Evolutionary conservation across 192 early-diverging fungal species (phyloP), one percentile per base, ranked within the genome.

Genomic region (Geosiphon pyriformis): DNA sequence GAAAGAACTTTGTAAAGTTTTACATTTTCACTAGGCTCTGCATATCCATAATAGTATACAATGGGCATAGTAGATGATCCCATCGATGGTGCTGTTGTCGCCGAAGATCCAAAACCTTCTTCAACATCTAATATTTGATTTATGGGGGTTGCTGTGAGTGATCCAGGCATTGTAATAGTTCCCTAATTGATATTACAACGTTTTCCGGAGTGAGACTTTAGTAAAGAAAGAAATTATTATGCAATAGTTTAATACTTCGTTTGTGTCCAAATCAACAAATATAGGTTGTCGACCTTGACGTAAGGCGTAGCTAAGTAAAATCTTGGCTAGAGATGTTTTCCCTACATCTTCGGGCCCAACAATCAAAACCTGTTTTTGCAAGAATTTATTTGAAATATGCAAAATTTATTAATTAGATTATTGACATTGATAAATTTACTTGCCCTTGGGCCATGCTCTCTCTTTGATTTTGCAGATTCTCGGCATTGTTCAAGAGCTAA

Each of bases 291-390:
- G 82, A 4, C 81, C 84, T 68, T 89, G 84, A 29, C 91, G 80
- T 12, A 90, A 79, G 0, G 89, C 88, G 60, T 99, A 99, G 70
- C 91, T 94, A n/a, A 91, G 66, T 15, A 99, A 78, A 12, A 92
- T 88, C 56, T 92, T 93, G 29, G 84, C 81, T 20, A 97, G 69
- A 0, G 91, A 86, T 1, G 94, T 93, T 73, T 99, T 99, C 22
- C 97, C 97, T 17, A 91, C 84, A 73, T 99, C 94, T 32, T 88
- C 78, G 2, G 95, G 93, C 0, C 97, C 97, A 0, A 96, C 84
- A 15, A 99, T 80, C 75, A 99, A 71, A 1, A 96, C 88, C 74
- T 88, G 37, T 42, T 15, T 6, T 50, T 20, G 26, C 18, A 33
- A 32, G 11, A 17, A 58, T 58, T 17, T 62, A 26, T 29, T 30